phyloP scores from a whole-genome alignment of 2,329 filamentous ascomycete species.

The Ramularia collo-cygni region DNA sequence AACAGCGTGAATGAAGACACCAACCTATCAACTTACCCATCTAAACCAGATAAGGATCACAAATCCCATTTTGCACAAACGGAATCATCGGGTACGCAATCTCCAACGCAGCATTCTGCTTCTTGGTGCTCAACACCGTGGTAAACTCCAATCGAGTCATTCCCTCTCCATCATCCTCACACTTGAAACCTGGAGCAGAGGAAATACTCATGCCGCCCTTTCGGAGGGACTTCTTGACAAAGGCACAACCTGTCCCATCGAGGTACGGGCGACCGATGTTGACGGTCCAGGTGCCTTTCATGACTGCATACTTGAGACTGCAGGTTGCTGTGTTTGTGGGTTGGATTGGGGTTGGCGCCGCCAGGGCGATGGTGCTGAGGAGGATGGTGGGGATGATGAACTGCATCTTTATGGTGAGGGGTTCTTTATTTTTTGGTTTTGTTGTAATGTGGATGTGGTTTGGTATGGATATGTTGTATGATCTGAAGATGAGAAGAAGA shows the following conservation, averaged over 20 bases:
- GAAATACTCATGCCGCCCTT: neutral
- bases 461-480: no score
- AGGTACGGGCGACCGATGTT: slow-evolving; percentile 5
- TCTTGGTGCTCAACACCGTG: slow-evolving; percentile 2
- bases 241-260: slow-evolving; percentile 4
- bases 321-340: slow-evolving; percentile 2
- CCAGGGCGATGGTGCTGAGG: slow-evolving; percentile 4
- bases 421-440: no score
- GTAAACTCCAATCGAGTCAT: slow-evolving; percentile 1
- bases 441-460: no score
- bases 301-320: neutral
- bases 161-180: slow-evolving; percentile 4
- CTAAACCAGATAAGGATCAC: slow-evolving; percentile 4
- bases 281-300: slow-evolving; percentile 2
- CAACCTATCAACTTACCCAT: no score
- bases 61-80: slow-evolving; percentile 2
- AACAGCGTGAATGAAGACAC: no score
- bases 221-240: neutral
- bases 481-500: no score
- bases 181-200: neutral
- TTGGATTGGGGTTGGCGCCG: slow-evolving; percentile 2
- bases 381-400: slow-evolving; percentile 3
- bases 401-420: slow-evolving; percentile 1
- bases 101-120: slow-evolving; percentile 4
- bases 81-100: slow-evolving; percentile 5